Percentiles rank a stretch among this genome's conserved stretches.
phyloP scores from a whole-genome alignment of 306 rosid genomes.

The Malus fusca region DNA sequence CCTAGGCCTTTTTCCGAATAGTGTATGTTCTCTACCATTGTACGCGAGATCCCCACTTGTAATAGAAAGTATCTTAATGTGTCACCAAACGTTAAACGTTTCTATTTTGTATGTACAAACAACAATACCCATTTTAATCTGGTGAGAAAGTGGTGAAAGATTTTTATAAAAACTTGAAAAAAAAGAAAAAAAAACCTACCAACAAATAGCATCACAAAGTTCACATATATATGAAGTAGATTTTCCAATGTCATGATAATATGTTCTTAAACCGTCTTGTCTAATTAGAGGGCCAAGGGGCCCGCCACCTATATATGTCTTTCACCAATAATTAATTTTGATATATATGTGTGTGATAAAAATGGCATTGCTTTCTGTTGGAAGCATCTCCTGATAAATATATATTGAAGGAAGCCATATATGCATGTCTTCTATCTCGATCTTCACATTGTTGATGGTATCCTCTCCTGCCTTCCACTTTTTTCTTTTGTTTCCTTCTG shows the following conservation, averaged over 20 bases:
- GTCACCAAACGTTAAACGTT: neutral
- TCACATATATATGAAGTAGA: neutral
- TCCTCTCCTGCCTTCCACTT: constrained; percentile 7
- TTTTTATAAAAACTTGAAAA: no score
- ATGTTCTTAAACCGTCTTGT: neutral
- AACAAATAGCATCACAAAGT: neutral
- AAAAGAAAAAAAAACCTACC: no score
- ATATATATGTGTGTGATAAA: neutral
- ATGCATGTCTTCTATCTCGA: constrained; percentile 33
- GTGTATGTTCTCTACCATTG: neutral
- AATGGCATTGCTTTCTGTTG: neutral
- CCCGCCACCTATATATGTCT: neutral
- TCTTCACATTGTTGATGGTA: constrained; percentile 23
- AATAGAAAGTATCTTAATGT: neutral
- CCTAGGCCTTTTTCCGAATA: no score
- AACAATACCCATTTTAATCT: neutral
- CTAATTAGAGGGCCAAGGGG: neutral
- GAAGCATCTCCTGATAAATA: constrained; percentile 39
- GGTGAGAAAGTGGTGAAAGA: no score
- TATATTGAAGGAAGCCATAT: constrained; percentile 24
- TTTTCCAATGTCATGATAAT: neutral
- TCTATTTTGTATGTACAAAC: neutral
- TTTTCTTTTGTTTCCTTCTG: constrained; percentile 35
- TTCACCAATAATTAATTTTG: neutral
- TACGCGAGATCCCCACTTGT: neutral